Evolutionary conservation across 2,329 filamentous ascomycete genomes (phyloP).

Genomic region (Aspergillus ochraceus): DNA sequence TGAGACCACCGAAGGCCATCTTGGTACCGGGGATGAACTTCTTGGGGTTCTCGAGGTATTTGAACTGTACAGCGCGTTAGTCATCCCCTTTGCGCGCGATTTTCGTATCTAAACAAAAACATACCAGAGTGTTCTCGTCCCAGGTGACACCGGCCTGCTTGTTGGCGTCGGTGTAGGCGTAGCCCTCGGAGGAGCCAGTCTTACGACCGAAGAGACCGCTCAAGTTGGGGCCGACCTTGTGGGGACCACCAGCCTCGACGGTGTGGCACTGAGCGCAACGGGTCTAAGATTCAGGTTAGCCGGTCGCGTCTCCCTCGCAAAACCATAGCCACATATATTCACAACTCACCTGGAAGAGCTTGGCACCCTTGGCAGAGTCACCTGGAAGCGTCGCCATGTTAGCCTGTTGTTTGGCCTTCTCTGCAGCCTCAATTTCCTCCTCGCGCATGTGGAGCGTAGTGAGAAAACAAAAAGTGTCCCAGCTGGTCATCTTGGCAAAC

Average conservation of each 20-base stretch:
- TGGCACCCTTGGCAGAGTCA: slow-evolving; percentile 94
- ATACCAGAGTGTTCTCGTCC: slow-evolving; percentile 80
- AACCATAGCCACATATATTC: background rate
- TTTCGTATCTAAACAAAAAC: slow-evolving; percentile 26
- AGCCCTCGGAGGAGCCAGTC: slow-evolving; percentile 86
- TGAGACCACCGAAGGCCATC: slow-evolving; percentile 99
- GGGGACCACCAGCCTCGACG: slow-evolving; percentile 81
- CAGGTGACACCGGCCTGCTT: slow-evolving; percentile 92
- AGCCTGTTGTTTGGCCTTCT: slow-evolving; percentile 24
- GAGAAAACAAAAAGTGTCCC: slow-evolving; percentile 25
- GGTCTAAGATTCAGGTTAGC: slow-evolving; percentile 53
- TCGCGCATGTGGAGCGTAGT: slow-evolving; percentile 26
- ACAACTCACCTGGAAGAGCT: slow-evolving; percentile 80
- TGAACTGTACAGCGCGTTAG: slow-evolving; percentile 61
- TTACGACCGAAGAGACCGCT: slow-evolving; percentile 97
- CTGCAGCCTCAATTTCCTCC: slow-evolving; percentile 20
- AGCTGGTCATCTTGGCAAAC: slow-evolving; percentile 24
- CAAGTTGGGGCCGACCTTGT: slow-evolving; percentile 98
- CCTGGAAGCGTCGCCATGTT: slow-evolving; percentile 54
- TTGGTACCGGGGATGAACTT: slow-evolving; percentile 99
- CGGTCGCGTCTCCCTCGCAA: background rate
- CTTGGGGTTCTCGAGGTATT: slow-evolving; percentile 99
- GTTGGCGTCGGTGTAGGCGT: slow-evolving; percentile 99
- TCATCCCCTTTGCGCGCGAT: background rate
- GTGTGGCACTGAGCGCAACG: slow-evolving; percentile 99